Base-by-base conservation (phyloP, 2,329 filamentous ascomycete species). In the Fusarium bulbicola region DNA sequence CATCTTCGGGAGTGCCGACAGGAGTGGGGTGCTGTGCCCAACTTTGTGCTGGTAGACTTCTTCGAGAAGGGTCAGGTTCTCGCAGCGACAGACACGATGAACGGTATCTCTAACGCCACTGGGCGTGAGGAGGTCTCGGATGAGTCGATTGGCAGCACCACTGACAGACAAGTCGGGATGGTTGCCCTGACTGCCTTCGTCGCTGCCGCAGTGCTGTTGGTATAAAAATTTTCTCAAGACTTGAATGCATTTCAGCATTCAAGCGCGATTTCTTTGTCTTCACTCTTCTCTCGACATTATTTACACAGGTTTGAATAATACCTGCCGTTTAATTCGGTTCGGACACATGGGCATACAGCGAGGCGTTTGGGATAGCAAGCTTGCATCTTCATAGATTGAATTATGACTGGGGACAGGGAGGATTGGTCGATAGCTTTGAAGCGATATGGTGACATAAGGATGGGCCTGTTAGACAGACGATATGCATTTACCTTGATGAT, bases 11-110 rank as follows among this genome's bases (percentile, higher is more conserved):
- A 80, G 64, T 95, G 90, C 80, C 82, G 83, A 59, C 78, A 75
- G 6, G 82, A 89, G 68, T 95, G 92, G 85, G 86, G 87, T n/a
- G 81, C 83, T 34, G 84, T 86, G 56, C 92, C 93, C n/a, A 90
- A 86, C 7, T 95, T 94, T 76, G 86, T 94, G 26, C 86, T 96
- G 15, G 92, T 95, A 3, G 93, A 97, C 81, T 95, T 94, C 81
- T 95, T 91, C 81, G 91, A 93, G 79, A 86, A 91, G 66, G 93
- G 92, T 0, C 90, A 92, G 0, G 89, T 92, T 37, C 89, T 96
- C 61, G 84, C 86, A 12, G 91, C 91, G 1, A 91, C 92, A 5
- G 93, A 96, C 81, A 81, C 77, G 50, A 80, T 94, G 77, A 95
- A 95, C 80, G 84, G 83, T 14, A 81, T 91, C 62, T 82, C 78